Evolutionary conservation across 805 yeast species (phyloP).

Genomic region (Pichia insulana): DNA sequence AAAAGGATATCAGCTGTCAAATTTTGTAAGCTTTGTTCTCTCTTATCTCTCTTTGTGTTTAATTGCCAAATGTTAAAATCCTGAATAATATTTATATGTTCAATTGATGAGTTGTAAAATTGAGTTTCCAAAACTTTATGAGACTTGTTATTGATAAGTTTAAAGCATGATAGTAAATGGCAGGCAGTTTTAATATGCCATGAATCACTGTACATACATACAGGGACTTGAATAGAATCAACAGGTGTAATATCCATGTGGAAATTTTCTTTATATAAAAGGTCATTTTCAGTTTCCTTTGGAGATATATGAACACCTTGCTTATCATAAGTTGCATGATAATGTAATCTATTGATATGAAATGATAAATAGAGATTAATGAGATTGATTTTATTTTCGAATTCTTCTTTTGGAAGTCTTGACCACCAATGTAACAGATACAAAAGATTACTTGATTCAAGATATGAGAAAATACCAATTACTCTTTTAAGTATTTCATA

Average conservation of each 20-base stretch:
- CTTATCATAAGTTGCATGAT: slow-evolving; percentile 20
- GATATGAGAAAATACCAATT: slow-evolving; percentile 57
- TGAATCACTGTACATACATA: slow-evolving; percentile 62
- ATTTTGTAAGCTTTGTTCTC: slow-evolving; percentile 22
- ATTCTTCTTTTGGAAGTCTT: slow-evolving; percentile 33
- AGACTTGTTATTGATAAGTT: slow-evolving; percentile 39
- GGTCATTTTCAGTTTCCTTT: slow-evolving; percentile 19
- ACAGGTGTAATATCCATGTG: not conserved
- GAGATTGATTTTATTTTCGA: slow-evolving; percentile 50
- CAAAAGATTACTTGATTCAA: slow-evolving; percentile 31
- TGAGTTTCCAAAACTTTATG: slow-evolving; percentile 29
- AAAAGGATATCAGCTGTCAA: slow-evolving; percentile 41
- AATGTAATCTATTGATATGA: slow-evolving; percentile 51
- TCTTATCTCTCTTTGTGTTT: slow-evolving; percentile 11
- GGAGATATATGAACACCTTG: slow-evolving; percentile 14
- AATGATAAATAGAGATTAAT: slow-evolving; percentile 73
- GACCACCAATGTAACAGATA: slow-evolving; percentile 49
- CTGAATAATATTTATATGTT: slow-evolving; percentile 61
- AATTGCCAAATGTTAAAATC: slow-evolving; percentile 85
- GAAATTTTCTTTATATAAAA: slow-evolving; percentile 22
- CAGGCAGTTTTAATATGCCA: slow-evolving; percentile 77
- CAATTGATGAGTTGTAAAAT: slow-evolving; percentile 77
- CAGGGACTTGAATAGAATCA: not conserved
- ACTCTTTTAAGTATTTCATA: slow-evolving; percentile 63
- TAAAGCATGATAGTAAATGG: slow-evolving; percentile 44